Evolutionary conservation across 2,329 filamentous ascomycete genomes (phyloP).

Genomic region (Ampelomyces quisqualis): DNA sequence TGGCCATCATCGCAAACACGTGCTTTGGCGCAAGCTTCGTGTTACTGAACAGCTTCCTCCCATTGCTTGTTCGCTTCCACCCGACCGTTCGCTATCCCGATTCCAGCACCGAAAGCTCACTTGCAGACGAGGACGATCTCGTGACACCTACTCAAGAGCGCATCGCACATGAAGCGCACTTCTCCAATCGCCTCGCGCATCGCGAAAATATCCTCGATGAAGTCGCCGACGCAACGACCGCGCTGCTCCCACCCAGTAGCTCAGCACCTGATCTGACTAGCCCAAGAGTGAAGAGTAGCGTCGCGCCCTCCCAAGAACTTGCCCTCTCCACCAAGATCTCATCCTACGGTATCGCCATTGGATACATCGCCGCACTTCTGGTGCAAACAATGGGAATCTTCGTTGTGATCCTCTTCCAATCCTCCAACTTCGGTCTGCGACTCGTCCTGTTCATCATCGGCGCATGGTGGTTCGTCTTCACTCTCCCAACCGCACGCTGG

Average conservation of each 20-base stretch:
- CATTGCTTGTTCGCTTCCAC: slow-evolving; percentile 85
- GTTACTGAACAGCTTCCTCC: slow-evolving; percentile 90
- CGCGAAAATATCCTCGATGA: slow-evolving; percentile 30
- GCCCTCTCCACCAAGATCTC: slow-evolving; percentile 87
- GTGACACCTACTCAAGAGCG: slow-evolving; percentile 19
- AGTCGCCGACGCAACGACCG: slow-evolving; percentile 39
- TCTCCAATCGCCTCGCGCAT: slow-evolving; percentile 28
- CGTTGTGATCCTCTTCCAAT: slow-evolving; percentile 62
- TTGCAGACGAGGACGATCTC: slow-evolving; percentile 31
- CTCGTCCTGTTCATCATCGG: slow-evolving; percentile 86
- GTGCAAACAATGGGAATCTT: slow-evolving; percentile 80
- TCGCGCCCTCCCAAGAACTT: slow-evolving; percentile 64
- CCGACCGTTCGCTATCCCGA: slow-evolving; percentile 54
- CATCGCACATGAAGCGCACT: slow-evolving; percentile 27
- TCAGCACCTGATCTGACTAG: slow-evolving; percentile 32
- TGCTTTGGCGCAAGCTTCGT: slow-evolving; percentile 96
- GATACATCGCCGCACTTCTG: slow-evolving; percentile 82
- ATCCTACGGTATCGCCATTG: slow-evolving; percentile 88
- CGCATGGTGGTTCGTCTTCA: slow-evolving; percentile 90
- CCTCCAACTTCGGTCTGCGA: slow-evolving; percentile 80
- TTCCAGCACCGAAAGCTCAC: slow-evolving; percentile 21
- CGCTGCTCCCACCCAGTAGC: slow-evolving; percentile 37
- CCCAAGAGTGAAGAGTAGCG: slow-evolving; percentile 29
- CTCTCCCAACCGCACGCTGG: slow-evolving; percentile 84
- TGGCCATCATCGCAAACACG: slow-evolving; percentile 89